phyloP scores from a whole-genome alignment of 768 basidiomycete species.

The Auricularia cornea region DNA sequence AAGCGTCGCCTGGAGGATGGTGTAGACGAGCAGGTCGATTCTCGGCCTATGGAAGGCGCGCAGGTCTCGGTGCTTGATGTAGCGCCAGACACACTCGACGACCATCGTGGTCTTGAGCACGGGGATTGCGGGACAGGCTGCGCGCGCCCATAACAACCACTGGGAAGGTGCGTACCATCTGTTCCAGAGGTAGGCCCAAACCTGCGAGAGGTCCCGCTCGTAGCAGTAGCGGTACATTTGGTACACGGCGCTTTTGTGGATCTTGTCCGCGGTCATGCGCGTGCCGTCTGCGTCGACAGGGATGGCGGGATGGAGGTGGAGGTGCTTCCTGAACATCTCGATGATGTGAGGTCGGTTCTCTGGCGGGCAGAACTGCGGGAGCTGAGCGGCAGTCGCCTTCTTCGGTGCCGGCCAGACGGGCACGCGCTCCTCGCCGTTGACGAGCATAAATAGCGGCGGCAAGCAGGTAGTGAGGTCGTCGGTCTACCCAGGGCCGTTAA shows the following conservation, averaged over 20 bases:
- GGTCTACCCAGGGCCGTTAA: not conserved
- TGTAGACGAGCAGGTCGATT: conserved; percentile 13
- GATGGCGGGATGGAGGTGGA: conserved; percentile 15
- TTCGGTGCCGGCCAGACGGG: conserved; percentile 14
- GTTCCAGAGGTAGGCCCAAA: conserved; percentile 25
- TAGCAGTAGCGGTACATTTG: conserved; percentile 20
- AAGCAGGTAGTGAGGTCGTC: conserved; percentile 5
- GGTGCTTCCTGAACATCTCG: conserved; percentile 12
- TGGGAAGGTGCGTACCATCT: conserved; percentile 20
- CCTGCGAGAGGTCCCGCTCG: conserved; percentile 15
- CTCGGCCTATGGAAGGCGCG: conserved; percentile 14
- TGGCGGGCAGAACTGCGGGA: conserved; percentile 11
- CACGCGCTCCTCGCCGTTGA: conserved; percentile 2
- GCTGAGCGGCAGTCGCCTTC: not conserved
- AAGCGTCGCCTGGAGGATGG: conserved; percentile 8
- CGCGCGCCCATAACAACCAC: conserved; percentile 18
- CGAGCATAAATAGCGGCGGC: conserved; percentile 13
- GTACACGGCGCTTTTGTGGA: conserved; percentile 7
- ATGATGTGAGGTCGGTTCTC: conserved; percentile 11
- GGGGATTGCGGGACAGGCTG: conserved; percentile 2
- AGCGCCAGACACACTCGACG: conserved; percentile 18
- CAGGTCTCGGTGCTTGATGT: conserved; percentile 18
- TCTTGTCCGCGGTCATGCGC: not conserved
- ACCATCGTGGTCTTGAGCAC: conserved; percentile 19
- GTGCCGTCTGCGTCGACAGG: conserved; percentile 6